Percentiles rank a stretch among this genome's conserved stretches.
Evolutionary conservation across 2,329 filamentous ascomycete species (phyloP).

Genomic region (Colletotrichum cuscutae): DNA sequence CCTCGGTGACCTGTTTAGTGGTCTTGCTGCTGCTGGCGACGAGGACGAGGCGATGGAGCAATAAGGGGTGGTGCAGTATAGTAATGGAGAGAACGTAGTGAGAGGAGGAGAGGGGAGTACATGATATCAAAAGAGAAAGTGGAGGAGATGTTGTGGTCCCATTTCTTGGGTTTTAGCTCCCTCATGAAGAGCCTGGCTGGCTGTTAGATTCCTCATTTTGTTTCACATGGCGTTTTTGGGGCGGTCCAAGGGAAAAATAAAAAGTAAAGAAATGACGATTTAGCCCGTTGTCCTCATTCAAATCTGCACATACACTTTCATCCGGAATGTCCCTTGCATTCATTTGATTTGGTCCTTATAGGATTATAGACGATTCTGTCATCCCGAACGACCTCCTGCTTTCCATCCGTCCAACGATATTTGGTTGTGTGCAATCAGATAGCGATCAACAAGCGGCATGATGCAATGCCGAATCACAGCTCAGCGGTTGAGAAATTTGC

Average conservation of each 20-base stretch:
- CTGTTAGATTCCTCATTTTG: not conserved
- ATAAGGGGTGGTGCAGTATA: conserved; percentile 40
- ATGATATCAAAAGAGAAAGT: conserved; percentile 23
- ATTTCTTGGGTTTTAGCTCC: not conserved
- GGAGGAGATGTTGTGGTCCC: conserved; percentile 5
- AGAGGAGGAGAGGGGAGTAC: not conserved
- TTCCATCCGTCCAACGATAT: no score
- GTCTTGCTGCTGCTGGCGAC: conserved; percentile 42
- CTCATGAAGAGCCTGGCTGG: conserved; percentile 17
- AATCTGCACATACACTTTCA: conserved; percentile 7
- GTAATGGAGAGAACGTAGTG: not conserved
- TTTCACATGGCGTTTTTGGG: conserved; percentile 27
- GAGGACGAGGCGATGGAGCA: conserved; percentile 63
- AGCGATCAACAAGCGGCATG: no score
- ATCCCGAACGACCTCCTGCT: no score
- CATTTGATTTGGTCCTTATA: not conserved
- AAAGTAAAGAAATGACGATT: conserved; percentile 9
- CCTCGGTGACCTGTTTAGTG: conserved; percentile 85
- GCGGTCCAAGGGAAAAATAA: conserved; percentile 21
- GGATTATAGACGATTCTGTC: no score
- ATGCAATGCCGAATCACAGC: no score
- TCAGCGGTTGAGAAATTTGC: no score
- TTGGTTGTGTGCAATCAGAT: no score
- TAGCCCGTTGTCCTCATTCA: conserved; percentile 21
- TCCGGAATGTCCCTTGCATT: not conserved